These are phyloP conservation scores for Besnoitia besnoiti DNA, from an alignment of 169 alveolate species.

Conservation along the genomic window DNA sequence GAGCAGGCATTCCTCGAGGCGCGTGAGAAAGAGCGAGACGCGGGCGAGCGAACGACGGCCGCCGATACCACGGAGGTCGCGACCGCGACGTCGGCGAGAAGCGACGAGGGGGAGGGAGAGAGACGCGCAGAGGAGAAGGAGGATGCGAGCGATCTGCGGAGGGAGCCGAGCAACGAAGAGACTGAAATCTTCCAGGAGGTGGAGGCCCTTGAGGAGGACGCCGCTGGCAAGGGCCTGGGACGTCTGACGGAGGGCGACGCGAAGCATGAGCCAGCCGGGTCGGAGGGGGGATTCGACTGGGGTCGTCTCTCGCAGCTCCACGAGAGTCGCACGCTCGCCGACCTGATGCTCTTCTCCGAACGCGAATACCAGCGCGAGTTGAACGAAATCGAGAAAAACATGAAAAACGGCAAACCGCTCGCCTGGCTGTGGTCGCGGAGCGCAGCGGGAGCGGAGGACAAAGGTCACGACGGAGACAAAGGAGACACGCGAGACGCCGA, in stretches of 20 bases:
- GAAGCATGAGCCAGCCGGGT: not conserved
- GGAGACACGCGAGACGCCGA: not conserved
- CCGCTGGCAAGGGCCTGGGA: not conserved
- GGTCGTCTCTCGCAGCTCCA: not conserved
- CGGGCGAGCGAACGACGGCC: too few species aligned
- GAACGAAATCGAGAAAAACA: not conserved
- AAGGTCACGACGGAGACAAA: not conserved
- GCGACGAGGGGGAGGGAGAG: not conserved
- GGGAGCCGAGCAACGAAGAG: not conserved
- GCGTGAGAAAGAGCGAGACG: too few species aligned
- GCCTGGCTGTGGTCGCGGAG: not conserved
- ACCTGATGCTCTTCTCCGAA: conserved; percentile 1
- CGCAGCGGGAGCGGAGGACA: not conserved
- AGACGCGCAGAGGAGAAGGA: not conserved
- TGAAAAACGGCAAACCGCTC: not conserved
- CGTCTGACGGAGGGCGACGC: not conserved
- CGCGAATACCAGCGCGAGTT: not conserved
- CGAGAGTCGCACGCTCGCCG: conserved; percentile 31
- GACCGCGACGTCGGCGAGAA: too few species aligned
- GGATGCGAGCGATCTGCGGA: not conserved
- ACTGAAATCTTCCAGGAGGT: not conserved
- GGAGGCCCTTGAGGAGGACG: not conserved
- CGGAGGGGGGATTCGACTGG: not conserved
- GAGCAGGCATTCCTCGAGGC: not conserved
- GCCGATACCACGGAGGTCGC: too few species aligned